phyloP scores from a whole-genome alignment of 306 rosid genomes.

The Begonia fuchsioides region DNA sequence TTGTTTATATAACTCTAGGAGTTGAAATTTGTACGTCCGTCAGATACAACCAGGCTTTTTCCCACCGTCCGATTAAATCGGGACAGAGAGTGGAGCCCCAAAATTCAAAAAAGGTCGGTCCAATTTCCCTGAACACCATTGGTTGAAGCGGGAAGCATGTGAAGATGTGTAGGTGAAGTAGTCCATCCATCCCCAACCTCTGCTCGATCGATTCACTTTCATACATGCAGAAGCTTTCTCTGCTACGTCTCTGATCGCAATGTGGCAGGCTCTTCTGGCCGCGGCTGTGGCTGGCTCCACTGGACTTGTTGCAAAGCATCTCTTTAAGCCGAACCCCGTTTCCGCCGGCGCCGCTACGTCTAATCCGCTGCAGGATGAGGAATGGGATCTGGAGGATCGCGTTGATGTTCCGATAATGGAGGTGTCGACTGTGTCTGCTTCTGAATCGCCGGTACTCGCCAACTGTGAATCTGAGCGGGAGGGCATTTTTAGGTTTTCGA shows the following conservation, averaged over 20 bases:
- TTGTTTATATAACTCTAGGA: too few relatives aligned
- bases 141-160: constrained; percentile 39
- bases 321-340: constrained; percentile 10
- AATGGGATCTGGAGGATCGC: neutral
- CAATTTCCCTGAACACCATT: neutral
- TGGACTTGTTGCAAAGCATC: constrained; percentile 35
- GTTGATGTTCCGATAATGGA: constrained; percentile 3
- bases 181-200: neutral
- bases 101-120: constrained; percentile 6
- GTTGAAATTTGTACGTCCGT: too few relatives aligned
- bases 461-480: constrained; percentile 15
- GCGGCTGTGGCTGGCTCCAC: constrained; percentile 66
- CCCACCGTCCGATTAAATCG: too few relatives aligned
- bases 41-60: too few relatives aligned
- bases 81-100: too few relatives aligned
- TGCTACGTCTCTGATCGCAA: constrained; percentile 6
- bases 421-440: neutral
- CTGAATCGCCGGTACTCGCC: constrained; percentile 10
- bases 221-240: neutral
- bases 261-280: constrained; percentile 54
- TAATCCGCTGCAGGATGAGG: constrained; percentile 4
- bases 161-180: constrained; percentile 6
- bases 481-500: constrained; percentile 37
- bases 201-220: neutral
- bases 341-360: constrained; percentile 2